These are phyloP conservation scores for Claviceps africana DNA, from an alignment of 2,329 filamentous ascomycete genomes.

Conservation along the genomic window DNA sequence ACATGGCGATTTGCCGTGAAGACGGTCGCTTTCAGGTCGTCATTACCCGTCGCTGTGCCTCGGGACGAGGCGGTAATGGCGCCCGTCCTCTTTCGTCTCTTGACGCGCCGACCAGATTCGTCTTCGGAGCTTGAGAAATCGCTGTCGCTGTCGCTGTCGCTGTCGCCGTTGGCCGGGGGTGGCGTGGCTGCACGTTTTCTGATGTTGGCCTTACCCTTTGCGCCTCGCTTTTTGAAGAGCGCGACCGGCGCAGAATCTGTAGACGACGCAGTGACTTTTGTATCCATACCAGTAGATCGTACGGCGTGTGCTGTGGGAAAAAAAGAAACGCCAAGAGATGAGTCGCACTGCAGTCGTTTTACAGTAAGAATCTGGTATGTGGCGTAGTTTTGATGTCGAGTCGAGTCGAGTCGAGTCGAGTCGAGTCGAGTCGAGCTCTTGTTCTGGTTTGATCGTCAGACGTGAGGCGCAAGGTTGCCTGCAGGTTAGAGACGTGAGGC, in stretches of 20 bases:
- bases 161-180: constrained; percentile 49
- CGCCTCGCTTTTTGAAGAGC: constrained; percentile 74
- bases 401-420: neutral
- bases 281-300: constrained; percentile 1
- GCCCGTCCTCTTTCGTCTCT: constrained; percentile 58
- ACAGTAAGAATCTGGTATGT: too few relatives aligned
- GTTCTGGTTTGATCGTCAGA: too few relatives aligned
- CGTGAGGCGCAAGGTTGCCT: neutral
- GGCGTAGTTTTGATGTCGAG: neutral
- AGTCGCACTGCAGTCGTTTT: neutral
- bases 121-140: constrained; percentile 60
- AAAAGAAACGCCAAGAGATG: neutral
- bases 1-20: constrained; percentile 48
- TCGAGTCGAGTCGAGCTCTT: too few relatives aligned
- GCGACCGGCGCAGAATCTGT: constrained; percentile 33
- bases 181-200: constrained; percentile 72
- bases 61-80: constrained; percentile 52
- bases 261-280: neutral
- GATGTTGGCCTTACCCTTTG: constrained; percentile 61
- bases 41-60: constrained; percentile 20
- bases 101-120: constrained; percentile 61
- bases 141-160: constrained; percentile 37
- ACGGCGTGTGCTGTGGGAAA: neutral
- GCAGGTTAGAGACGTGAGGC: neutral
- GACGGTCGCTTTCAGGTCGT: constrained; percentile 35